phyloP scores from a whole-genome alignment of 2,329 filamentous ascomycete genomes.

The Xylaria multiplex region DNA sequence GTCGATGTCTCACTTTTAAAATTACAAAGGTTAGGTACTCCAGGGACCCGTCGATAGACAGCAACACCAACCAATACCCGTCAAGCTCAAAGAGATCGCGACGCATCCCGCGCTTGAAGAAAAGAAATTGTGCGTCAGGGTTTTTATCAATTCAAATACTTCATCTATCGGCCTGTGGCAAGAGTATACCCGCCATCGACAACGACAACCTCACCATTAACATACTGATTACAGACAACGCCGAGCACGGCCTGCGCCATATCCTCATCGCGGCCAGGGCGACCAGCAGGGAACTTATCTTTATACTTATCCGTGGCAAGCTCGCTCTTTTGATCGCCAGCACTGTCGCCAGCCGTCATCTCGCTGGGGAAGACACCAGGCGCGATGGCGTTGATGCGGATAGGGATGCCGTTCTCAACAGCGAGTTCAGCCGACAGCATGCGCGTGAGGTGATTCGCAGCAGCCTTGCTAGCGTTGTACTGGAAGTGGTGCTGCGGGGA shows the following conservation, averaged over 20 bases:
- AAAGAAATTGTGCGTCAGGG: no score
- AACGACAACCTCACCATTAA: slow-evolving; percentile 56
- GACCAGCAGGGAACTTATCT: slow-evolving; percentile 69
- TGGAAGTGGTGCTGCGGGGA: slow-evolving; percentile 71
- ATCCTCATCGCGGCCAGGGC: slow-evolving; percentile 76
- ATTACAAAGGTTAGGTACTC: no score
- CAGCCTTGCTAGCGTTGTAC: slow-evolving; percentile 73
- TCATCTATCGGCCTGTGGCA: slow-evolving; percentile 49
- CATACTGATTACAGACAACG: slow-evolving; percentile 55
- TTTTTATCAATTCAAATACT: no score
- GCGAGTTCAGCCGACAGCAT: slow-evolving; percentile 72
- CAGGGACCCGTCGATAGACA: no score
- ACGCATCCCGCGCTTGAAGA: no score
- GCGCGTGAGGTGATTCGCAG: slow-evolving; percentile 70
- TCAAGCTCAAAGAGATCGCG: no score
- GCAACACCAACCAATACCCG: no score
- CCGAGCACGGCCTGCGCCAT: slow-evolving; percentile 75
- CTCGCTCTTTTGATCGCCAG: slow-evolving; percentile 66
- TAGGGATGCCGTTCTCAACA: slow-evolving; percentile 66
- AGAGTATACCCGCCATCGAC: slow-evolving; percentile 59
- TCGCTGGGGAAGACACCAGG: slow-evolving; percentile 77
- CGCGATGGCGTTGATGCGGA: slow-evolving; percentile 77
- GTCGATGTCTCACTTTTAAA: no score
- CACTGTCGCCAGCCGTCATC: slow-evolving; percentile 69
- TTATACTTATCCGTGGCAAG: slow-evolving; percentile 67